Base-by-base conservation (phyloP, 129 eudicot species). In the Dittrichia graveolens region DNA sequence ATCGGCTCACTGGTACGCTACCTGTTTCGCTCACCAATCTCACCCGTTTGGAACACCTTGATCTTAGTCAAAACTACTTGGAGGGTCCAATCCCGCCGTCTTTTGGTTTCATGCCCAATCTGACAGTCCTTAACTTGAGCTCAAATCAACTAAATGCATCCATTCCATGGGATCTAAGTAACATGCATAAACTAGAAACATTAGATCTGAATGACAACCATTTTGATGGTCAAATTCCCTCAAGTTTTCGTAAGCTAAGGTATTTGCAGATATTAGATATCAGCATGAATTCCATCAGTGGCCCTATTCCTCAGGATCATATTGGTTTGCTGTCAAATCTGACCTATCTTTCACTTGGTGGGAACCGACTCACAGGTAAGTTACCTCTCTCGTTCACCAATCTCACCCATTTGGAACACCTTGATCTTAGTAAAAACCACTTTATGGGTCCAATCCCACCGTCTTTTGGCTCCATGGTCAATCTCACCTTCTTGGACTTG, bases 191-290 rank as follows among this genome's bases (percentile, higher is more conserved):
- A 3, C 68, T 73, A 37, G 5, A 3, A 16, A 3, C 3, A 10
- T 15, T 69, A 34, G 1, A 69, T 44, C 13, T 69, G 64, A n/a
- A 63, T 19, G 39, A 3, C 19, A 69, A 50, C 9, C 11, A 16
- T 16, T 42, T 69, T 50, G 64, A 54, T 2, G 71, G 56, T 5
- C 71, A 16, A 45, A 45, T 65, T 46, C 64, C 75, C 18, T 53
- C 53, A 13, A 15, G 2, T 56, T 24, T 69, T 0, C 6, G 38
- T 18, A 5, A 11, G 14, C 49, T 55, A 53, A 69, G 50, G n/a
- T n/a, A n/a, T n/a, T n/a, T n/a, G n/a, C n/a, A n/a, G n/a, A n/a
- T n/a, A n/a, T n/a, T n/a, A n/a, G n/a, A n/a, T n/a, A n/a, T n/a
- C n/a, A n/a, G n/a, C 59, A n/a, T 53, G 16, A 14, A 14, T 7